Conservation (phyloP, 2,329 filamentous ascomycete genomes). For the Colletotrichum higginsianum region DNA sequence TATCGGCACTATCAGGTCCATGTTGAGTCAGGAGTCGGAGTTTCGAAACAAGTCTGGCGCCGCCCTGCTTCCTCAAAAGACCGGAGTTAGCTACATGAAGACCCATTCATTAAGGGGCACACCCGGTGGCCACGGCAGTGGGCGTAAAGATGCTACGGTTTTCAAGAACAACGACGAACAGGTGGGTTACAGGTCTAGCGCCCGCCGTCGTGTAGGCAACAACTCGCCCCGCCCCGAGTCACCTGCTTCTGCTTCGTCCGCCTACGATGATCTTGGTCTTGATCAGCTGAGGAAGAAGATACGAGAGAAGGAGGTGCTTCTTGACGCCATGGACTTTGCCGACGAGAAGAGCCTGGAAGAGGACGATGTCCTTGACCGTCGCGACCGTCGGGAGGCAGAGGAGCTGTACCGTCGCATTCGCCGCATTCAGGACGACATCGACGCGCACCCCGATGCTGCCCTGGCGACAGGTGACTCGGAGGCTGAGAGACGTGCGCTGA, state of each 20-base stretch:
- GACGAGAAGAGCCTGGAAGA: conserved; percentile 93
- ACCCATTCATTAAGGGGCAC: conserved; percentile 88
- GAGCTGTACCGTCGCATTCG: conserved; percentile 94
- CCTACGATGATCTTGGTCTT: conserved; percentile 85
- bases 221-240: conserved; percentile 85
- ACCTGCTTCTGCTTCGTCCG: conserved; percentile 72
- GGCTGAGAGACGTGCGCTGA: conserved; percentile 87
- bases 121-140: conserved; percentile 68
- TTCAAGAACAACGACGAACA: conserved; percentile 97
- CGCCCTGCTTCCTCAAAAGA: conserved; percentile 92
- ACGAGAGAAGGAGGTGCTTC: conserved; percentile 90
- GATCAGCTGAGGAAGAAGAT: conserved; percentile 95
- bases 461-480: conserved; percentile 83
- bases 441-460: conserved; percentile 85
- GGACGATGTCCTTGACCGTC: conserved; percentile 90
- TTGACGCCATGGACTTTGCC: conserved; percentile 96
- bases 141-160: conserved; percentile 93
- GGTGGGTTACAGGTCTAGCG: conserved; percentile 93
- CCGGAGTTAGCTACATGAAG: conserved; percentile 98
- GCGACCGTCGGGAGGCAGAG: conserved; percentile 92
- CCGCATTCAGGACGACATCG: conserved; percentile 94
- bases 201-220: conserved; percentile 85
- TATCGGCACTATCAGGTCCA: conserved; percentile 91
- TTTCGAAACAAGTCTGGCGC: conserved; percentile 90
- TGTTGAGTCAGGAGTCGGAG: conserved; percentile 92